Conservation (phyloP, 2,329 filamentous ascomycete species). For the Chaetomium sp. region DNA sequence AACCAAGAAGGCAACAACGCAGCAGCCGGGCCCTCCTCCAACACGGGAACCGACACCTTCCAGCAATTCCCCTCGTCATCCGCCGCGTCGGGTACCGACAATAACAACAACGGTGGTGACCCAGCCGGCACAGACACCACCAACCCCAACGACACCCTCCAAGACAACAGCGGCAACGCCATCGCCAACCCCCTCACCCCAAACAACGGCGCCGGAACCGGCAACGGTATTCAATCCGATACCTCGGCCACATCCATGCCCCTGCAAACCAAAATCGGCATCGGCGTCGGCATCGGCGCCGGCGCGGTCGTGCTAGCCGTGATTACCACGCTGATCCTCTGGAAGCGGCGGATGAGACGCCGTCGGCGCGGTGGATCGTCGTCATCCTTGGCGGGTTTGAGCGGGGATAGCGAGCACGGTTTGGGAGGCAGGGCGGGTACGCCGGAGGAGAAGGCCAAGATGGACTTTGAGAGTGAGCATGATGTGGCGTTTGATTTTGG, state of each 20-base stretch:
- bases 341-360: constrained; percentile 17
- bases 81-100: not conserved
- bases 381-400: not conserved
- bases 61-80: not conserved
- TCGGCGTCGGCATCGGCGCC: constrained; percentile 16
- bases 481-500: constrained; percentile 22
- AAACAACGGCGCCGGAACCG: not conserved
- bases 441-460: constrained; percentile 16
- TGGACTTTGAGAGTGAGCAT: constrained; percentile 22
- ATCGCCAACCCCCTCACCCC: not conserved
- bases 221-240: not conserved
- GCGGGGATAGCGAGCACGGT: not conserved
- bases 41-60: not conserved
- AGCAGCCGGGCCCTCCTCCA: not conserved
- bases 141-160: not conserved
- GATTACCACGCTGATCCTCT: constrained; percentile 9
- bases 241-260: constrained; percentile 4
- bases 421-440: not conserved
- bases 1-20: not conserved
- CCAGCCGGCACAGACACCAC: not conserved
- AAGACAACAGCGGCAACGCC: not conserved
- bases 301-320: constrained; percentile 9
- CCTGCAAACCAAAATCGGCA: constrained; percentile 19
- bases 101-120: not conserved
- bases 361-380: not conserved